Evolutionary conservation across 495 filamentous ascomycete genomes (phyloP).

Genomic region (Terfezia claveryi): DNA sequence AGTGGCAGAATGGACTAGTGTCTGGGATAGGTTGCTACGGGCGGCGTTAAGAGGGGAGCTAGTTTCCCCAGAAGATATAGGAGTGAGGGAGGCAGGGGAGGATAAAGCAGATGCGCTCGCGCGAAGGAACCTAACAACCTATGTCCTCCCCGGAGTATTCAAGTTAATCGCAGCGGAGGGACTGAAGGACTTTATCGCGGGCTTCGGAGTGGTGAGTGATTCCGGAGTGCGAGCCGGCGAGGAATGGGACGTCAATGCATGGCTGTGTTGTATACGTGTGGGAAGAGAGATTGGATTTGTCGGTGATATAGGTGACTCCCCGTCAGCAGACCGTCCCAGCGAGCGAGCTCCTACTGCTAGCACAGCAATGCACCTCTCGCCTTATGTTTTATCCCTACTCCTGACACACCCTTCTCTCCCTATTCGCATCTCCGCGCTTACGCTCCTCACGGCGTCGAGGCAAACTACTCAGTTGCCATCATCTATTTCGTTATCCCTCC

Average conservation of each 20-base stretch:
- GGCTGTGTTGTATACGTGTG: conserved; percentile 44
- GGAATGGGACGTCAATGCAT: not conserved
- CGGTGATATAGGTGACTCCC: conserved; percentile 36
- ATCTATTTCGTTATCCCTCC: conserved; percentile 30
- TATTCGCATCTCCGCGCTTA: conserved; percentile 52
- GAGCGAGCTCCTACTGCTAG: conserved; percentile 4
- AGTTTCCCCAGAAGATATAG: no score
- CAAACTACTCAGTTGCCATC: conserved; percentile 50
- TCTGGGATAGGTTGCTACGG: no score
- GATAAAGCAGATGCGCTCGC: not conserved
- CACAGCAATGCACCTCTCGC: conserved; percentile 20
- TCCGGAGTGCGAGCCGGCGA: no score
- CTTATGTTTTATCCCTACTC: conserved; percentile 27
- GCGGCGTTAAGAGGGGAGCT: no score
- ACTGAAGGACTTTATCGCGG: conserved; percentile 34
- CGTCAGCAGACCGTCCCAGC: not conserved
- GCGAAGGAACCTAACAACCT: conserved; percentile 39
- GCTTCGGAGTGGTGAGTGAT: conserved; percentile 16
- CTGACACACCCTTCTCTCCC: conserved; percentile 38
- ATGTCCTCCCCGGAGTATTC: conserved; percentile 55
- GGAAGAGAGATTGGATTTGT: conserved; percentile 63
- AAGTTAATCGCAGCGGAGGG: conserved; percentile 28
- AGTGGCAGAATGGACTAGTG: no score
- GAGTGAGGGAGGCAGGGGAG: no score
- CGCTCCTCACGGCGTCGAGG: conserved; percentile 46